A percentile compares a stretch with the other conserved stretches of the same genome.
These are phyloP conservation scores for Ascodesmis nigricans DNA, from an alignment of 495 filamentous ascomycete species.

Conservation along the genomic window DNA sequence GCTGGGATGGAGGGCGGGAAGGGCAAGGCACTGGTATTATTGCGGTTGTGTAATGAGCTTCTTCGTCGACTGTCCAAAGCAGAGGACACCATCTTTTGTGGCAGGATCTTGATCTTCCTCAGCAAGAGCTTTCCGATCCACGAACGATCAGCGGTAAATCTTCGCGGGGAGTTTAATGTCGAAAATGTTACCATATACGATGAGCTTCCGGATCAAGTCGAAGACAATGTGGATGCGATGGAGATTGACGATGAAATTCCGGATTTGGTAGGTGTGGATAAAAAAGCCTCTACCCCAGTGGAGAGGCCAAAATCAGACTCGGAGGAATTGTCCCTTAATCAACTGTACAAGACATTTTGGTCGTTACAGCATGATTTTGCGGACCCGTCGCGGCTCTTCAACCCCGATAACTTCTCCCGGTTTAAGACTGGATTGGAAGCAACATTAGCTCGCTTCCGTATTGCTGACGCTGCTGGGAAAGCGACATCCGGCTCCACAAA, in stretches of 20 bases:
- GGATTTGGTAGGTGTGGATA: conserved; percentile 17
- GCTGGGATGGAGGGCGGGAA: conserved; percentile 28
- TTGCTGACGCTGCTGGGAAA: conserved; percentile 36
- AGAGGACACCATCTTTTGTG: conserved; percentile 92
- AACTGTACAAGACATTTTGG: conserved; percentile 87
- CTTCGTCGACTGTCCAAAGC: conserved; percentile 74
- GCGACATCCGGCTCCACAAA: conserved; percentile 12
- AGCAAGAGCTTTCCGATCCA: conserved; percentile 92
- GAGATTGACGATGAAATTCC: conserved; percentile 29
- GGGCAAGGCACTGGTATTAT: conserved; percentile 65
- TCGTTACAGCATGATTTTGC: conserved; percentile 76
- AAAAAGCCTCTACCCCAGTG: too few relatives aligned
- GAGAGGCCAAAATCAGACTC: too few relatives aligned
- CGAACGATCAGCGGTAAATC: conserved; percentile 90
- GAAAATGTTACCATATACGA: conserved; percentile 89
- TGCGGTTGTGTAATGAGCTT: conserved; percentile 86
- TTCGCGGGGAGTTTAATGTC: conserved; percentile 84
- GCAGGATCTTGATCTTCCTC: conserved; percentile 88
- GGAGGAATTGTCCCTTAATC: conserved; percentile 37
- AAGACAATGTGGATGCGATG: conserved; percentile 32
- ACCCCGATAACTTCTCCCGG: conserved; percentile 39
- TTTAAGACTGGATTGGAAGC: conserved; percentile 61
- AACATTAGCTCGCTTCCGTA: conserved; percentile 58
- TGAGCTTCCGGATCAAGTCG: conserved; percentile 23
- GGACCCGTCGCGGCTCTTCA: conserved; percentile 63